Evolutionary conservation across 148 eudicot genomes (phyloP).

Genomic region (Dianthus caryophyllus): DNA sequence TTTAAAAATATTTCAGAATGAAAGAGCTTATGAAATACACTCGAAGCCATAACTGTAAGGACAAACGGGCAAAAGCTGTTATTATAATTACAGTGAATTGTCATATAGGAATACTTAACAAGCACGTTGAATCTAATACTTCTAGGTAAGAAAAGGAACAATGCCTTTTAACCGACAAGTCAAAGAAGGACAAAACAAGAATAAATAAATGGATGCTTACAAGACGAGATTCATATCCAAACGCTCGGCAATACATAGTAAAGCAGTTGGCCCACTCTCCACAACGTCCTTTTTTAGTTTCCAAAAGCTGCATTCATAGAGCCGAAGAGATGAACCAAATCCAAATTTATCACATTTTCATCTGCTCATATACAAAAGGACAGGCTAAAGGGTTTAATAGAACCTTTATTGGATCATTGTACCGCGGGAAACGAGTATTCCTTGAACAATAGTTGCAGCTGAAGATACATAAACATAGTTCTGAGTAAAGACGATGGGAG

Average conservation of each 20-base stretch:
- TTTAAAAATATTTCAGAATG: background rate
- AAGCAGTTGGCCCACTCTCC: slow-evolving; percentile 99
- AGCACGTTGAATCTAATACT: background rate
- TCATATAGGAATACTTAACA: background rate
- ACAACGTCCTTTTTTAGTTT: slow-evolving; percentile 95
- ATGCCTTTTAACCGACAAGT: background rate
- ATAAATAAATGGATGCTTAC: slow-evolving; percentile 38
- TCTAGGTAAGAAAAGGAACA: background rate
- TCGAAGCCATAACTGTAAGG: background rate
- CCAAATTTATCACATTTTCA: slow-evolving; percentile 13
- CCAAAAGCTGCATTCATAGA: slow-evolving; percentile 65
- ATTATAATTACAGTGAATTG: background rate
- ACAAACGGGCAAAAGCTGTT: background rate
- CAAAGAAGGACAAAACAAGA: slow-evolving; percentile 13
- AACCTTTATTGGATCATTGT: slow-evolving; percentile 88
- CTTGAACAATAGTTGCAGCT: slow-evolving; percentile 72
- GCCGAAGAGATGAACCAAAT: slow-evolving; percentile 14
- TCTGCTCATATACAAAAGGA: background rate
- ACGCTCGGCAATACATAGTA: slow-evolving; percentile 86
- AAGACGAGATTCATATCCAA: slow-evolving; percentile 88
- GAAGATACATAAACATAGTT: slow-evolving; percentile 25
- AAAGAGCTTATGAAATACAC: background rate
- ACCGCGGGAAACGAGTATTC: slow-evolving; percentile 91
- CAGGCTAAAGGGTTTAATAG: background rate
- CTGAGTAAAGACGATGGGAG: slow-evolving; percentile 12